phyloP scores from a whole-genome alignment of 2,329 filamentous ascomycete species.

The Fusarium nelsonii region DNA sequence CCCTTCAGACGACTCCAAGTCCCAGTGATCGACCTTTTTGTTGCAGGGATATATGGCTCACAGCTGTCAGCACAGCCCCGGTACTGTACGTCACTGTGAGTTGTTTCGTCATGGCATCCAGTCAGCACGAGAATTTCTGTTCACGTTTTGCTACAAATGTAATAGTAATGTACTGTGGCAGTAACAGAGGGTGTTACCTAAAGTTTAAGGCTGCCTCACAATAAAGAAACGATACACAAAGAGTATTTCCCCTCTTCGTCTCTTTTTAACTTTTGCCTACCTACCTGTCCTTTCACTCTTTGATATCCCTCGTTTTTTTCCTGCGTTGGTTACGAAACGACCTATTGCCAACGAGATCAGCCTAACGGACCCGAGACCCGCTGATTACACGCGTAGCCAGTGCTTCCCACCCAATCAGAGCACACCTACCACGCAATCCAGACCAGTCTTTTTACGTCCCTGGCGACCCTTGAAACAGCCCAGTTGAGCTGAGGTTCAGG shows the following conservation, averaged over 20 bases:
- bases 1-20: conserved; percentile 13
- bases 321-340: conserved; percentile 13
- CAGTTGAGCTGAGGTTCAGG: conserved; percentile 23
- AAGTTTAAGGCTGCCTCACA: conserved; percentile 6
- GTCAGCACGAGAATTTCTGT: conserved; percentile 28
- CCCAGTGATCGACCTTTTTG: conserved; percentile 31
- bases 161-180: conserved; percentile 9
- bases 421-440: conserved; percentile 41
- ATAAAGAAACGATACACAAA: neutral
- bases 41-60: conserved; percentile 32
- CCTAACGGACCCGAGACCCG: conserved; percentile 26
- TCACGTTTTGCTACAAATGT: conserved; percentile 2
- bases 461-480: conserved; percentile 35
- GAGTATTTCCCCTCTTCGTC: neutral
- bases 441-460: conserved; percentile 30
- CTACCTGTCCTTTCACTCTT: conserved; percentile 5
- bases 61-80: conserved; percentile 46
- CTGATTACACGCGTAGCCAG: conserved; percentile 35
- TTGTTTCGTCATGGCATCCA: conserved; percentile 40
- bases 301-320: conserved; percentile 28
- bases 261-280: neutral
- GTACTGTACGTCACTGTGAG: conserved; percentile 46
- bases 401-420: conserved; percentile 35
- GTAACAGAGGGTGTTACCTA: conserved; percentile 25
- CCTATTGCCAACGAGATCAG: conserved; percentile 17